These are phyloP conservation scores for Raffaelea arxii DNA, from an alignment of 2,329 filamentous ascomycete species.

Conservation along the genomic window DNA sequence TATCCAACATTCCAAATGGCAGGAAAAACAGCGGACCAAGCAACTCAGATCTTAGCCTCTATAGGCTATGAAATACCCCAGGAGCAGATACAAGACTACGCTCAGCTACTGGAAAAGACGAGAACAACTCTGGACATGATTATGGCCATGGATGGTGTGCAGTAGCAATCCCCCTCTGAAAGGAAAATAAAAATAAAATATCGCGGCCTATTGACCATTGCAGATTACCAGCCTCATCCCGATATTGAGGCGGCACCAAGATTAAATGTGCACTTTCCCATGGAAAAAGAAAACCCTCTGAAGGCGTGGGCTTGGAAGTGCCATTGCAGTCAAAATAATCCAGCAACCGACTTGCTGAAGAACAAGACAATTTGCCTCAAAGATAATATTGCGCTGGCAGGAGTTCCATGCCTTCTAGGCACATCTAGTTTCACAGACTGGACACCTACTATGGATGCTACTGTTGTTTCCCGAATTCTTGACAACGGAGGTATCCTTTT, in stretches of 20 bases:
- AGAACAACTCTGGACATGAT: constrained; percentile 9
- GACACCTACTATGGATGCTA: constrained; percentile 31
- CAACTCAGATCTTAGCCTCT: no score
- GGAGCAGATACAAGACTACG: constrained; percentile 21
- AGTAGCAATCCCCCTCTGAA: not conserved
- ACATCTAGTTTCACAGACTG: constrained; percentile 28
- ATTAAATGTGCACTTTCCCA: constrained; percentile 21
- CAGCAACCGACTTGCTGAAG: constrained; percentile 20
- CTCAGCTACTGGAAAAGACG: constrained; percentile 12
- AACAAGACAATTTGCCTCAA: constrained; percentile 34
- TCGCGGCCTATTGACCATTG: not conserved
- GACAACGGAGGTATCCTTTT: constrained; percentile 29
- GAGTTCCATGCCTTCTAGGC: constrained; percentile 32
- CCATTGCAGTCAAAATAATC: constrained; percentile 21
- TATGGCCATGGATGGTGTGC: constrained; percentile 11
- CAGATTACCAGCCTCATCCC: constrained; percentile 22
- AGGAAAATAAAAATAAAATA: not conserved
- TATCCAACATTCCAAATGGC: no score
- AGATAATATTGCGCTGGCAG: constrained; percentile 36
- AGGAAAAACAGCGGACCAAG: no score
- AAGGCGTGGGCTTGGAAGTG: constrained; percentile 34
- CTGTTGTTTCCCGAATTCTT: constrained; percentile 30
- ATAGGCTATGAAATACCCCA: no score
- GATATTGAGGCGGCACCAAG: constrained; percentile 9
- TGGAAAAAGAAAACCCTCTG: constrained; percentile 22